These are phyloP conservation scores for Lyophyllum decastes DNA, from an alignment of 768 basidiomycete species.

Conservation along the genomic window DNA sequence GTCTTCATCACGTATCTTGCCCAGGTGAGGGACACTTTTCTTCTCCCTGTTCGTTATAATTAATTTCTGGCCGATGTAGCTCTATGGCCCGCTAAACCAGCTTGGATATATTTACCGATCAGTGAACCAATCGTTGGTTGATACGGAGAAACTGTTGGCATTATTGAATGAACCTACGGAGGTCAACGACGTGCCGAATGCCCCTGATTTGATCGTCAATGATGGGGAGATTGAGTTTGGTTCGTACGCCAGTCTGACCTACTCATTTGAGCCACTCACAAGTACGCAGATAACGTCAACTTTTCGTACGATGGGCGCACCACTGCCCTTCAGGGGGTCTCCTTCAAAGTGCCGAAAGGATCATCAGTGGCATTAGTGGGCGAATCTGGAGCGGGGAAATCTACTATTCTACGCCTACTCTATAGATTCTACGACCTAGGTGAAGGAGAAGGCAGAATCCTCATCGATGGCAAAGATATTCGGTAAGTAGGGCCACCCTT, in stretches of 20 bases:
- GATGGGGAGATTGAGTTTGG: conserved; percentile 89
- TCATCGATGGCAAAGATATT: conserved; percentile 87
- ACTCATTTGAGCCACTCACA: conserved; percentile 2
- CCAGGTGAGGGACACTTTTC: conserved; percentile 48
- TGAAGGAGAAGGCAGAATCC: conserved; percentile 76
- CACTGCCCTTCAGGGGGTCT: conserved; percentile 73
- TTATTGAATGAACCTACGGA: conserved; percentile 83
- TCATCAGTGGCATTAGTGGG: conserved; percentile 90
- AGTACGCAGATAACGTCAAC: conserved; percentile 67
- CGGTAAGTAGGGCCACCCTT: conserved; percentile 27
- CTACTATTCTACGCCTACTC: conserved; percentile 81
- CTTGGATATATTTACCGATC: conserved; percentile 80
- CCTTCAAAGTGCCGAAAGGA: conserved; percentile 87
- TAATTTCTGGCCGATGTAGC: conserved; percentile 31
- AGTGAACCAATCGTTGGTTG: conserved; percentile 73
- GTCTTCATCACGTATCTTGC: conserved; percentile 82
- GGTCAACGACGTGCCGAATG: conserved; percentile 78
- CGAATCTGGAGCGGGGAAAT: conserved; percentile 81
- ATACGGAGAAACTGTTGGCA: conserved; percentile 82
- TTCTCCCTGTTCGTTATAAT: background rate
- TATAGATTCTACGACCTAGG: conserved; percentile 92
- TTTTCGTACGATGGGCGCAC: conserved; percentile 83
- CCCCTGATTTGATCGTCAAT: conserved; percentile 68
- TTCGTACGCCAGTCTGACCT: conserved; percentile 30
- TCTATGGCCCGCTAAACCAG: conserved; percentile 76